These are phyloP conservation scores for Acanthamoeba royreba DNA, from an alignment of 208 protist species.

Conservation along the genomic window DNA sequence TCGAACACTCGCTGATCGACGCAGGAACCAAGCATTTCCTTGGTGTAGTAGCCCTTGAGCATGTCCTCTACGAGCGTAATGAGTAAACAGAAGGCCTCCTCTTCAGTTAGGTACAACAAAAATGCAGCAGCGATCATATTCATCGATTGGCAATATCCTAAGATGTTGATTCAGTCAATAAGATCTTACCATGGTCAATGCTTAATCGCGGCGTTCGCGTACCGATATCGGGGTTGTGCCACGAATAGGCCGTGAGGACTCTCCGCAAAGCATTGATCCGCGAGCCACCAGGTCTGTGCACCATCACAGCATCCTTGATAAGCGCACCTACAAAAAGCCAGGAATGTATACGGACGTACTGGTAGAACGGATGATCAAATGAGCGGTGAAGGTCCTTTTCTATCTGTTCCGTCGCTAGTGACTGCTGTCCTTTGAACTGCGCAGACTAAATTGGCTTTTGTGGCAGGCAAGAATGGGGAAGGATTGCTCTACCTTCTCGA, in stretches of 20 bases:
- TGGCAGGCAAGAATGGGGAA: neutral
- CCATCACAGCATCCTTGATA: neutral
- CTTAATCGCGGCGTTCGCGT: neutral
- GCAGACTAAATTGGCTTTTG: neutral
- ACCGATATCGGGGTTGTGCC: slow-evolving; percentile 22
- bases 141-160: slow-evolving; percentile 32
- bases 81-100: slow-evolving; percentile 41
- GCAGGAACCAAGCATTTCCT: slow-evolving; percentile 35
- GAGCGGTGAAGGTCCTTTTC: slow-evolving; percentile 36
- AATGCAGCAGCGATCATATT: slow-evolving; percentile 21
- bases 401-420: neutral
- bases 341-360: neutral
- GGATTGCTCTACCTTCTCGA: neutral
- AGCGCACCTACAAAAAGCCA: neutral
- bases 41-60: slow-evolving; percentile 46
- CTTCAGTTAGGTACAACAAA: slow-evolving; percentile 23
- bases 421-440: neutral
- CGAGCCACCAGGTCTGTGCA: neutral
- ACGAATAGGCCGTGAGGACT: slow-evolving; percentile 16
- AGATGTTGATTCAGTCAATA: neutral
- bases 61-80: slow-evolving; percentile 63
- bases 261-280: neutral
- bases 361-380: slow-evolving; percentile 32
- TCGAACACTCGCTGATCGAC: slow-evolving; percentile 42
- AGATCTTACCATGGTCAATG: neutral